Evolutionary conservation across 2,329 filamentous ascomycete species (phyloP).

Genomic region (Rhynchosporium secalis): DNA sequence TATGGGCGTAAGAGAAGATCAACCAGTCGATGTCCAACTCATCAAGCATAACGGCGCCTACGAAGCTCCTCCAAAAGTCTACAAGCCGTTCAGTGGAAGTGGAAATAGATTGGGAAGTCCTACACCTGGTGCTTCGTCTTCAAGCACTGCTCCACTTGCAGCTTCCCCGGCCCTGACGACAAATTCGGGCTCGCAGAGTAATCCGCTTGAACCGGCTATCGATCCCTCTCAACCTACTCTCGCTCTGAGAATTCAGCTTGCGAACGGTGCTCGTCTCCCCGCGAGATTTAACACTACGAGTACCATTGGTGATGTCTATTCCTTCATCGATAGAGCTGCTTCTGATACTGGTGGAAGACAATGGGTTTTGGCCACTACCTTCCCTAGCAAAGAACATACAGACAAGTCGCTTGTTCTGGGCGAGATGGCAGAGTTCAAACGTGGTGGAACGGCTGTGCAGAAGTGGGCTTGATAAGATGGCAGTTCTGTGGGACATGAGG

Average conservation of each 20-base stretch:
- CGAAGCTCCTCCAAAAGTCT: slow-evolving; percentile 69
- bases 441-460: slow-evolving; percentile 63
- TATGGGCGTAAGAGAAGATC: slow-evolving; percentile 72
- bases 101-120: slow-evolving; percentile 77
- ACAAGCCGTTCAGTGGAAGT: slow-evolving; percentile 71
- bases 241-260: slow-evolving; percentile 74
- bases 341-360: slow-evolving; percentile 55
- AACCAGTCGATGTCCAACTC: slow-evolving; percentile 77
- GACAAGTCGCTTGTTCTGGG: slow-evolving; percentile 62
- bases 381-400: slow-evolving; percentile 77
- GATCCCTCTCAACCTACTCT: slow-evolving; percentile 68
- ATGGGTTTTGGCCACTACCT: slow-evolving; percentile 79
- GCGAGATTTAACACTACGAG: slow-evolving; percentile 80
- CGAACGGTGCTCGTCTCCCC: slow-evolving; percentile 73
- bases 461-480: slow-evolving; percentile 45
- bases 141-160: slow-evolving; percentile 38
- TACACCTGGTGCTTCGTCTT: slow-evolving; percentile 59
- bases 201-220: slow-evolving; percentile 47
- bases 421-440: slow-evolving; percentile 65
- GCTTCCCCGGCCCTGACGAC: slow-evolving; percentile 38
- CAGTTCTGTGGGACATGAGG: neutral
- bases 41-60: slow-evolving; percentile 72
- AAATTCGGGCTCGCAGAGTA: slow-evolving; percentile 22
- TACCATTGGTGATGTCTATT: slow-evolving; percentile 76
- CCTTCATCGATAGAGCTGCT: slow-evolving; percentile 68